Evolutionary conservation across 2,329 filamentous ascomycete genomes (phyloP).

Genomic region (Davidsoniella eucalypti): DNA sequence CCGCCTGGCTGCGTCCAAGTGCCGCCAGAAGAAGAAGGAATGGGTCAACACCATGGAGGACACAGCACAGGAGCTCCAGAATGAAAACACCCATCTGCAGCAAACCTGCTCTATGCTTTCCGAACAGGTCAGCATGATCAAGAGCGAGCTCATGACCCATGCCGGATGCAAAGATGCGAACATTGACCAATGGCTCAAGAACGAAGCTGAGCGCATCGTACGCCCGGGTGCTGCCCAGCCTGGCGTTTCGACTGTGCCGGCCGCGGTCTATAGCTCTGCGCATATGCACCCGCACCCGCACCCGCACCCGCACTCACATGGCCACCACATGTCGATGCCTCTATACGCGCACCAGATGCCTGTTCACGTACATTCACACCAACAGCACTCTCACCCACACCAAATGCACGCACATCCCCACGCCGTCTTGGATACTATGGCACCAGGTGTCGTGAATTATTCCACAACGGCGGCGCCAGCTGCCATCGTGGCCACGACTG

Average conservation of each 20-base stretch:
- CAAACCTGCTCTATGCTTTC: constrained; percentile 27
- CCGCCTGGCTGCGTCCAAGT: constrained; percentile 56
- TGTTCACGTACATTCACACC: background rate
- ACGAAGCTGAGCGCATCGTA: constrained; percentile 33
- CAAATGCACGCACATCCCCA: no score
- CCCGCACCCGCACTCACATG: background rate
- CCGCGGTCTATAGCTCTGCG: background rate
- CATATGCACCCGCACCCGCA: background rate
- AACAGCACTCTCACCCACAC: background rate
- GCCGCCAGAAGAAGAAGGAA: constrained; percentile 48
- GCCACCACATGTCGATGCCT: constrained; percentile 1
- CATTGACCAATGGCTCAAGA: constrained; percentile 37
- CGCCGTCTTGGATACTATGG: background rate
- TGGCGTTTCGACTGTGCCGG: background rate
- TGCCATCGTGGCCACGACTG: background rate
- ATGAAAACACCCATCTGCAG: constrained; percentile 26
- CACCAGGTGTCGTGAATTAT: background rate
- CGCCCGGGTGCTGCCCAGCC: constrained; percentile 14
- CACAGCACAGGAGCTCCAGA: constrained; percentile 27
- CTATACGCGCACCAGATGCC: constrained; percentile 5
- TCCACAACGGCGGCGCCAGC: background rate
- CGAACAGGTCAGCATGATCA: constrained; percentile 30
- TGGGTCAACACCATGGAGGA: constrained; percentile 35
- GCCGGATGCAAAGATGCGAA: constrained; percentile 34
- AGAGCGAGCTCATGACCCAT: constrained; percentile 35